Evolutionary conservation across 768 basidiomycete genomes (phyloP).

Genomic region (Boletus edulis): DNA sequence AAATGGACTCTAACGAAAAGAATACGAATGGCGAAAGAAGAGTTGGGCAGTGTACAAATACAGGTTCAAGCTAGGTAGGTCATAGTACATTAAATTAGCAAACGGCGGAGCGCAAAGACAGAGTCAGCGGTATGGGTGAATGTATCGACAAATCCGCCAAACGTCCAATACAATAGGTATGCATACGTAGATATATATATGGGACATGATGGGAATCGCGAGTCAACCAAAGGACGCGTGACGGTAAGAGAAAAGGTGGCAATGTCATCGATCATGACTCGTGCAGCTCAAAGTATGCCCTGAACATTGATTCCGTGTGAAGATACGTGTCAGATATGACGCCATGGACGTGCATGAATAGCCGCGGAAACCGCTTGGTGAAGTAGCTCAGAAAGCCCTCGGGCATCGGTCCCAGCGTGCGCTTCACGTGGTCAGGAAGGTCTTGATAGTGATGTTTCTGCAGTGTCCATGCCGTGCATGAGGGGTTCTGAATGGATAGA

Average conservation of each 20-base stretch:
- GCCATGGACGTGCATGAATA: constrained; percentile 91
- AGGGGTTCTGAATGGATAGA: neutral
- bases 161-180: constrained; percentile 11
- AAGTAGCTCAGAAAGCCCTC: constrained; percentile 93
- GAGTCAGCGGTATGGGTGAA: neutral
- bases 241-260: neutral
- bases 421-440: constrained; percentile 86
- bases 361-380: constrained; percentile 84
- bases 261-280: constrained; percentile 35
- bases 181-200: constrained; percentile 10
- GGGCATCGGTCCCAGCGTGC: constrained; percentile 87
- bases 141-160: neutral
- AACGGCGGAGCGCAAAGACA: neutral
- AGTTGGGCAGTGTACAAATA: constrained; percentile 15
- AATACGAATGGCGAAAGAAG: neutral
- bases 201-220: neutral
- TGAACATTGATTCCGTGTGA: constrained; percentile 85
- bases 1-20: neutral
- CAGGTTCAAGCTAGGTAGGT: constrained; percentile 12
- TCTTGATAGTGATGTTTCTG: constrained; percentile 99
- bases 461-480: constrained; percentile 7
- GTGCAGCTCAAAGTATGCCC: constrained; percentile 77
- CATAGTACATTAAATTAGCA: constrained; percentile 21
- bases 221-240: neutral
- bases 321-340: constrained; percentile 75